Percentiles rank a stretch among this genome's conserved stretches.
These are phyloP conservation scores for Dothidotthia symphoricarpi DNA, from an alignment of 2,329 filamentous ascomycete species.

Conservation along the genomic window DNA sequence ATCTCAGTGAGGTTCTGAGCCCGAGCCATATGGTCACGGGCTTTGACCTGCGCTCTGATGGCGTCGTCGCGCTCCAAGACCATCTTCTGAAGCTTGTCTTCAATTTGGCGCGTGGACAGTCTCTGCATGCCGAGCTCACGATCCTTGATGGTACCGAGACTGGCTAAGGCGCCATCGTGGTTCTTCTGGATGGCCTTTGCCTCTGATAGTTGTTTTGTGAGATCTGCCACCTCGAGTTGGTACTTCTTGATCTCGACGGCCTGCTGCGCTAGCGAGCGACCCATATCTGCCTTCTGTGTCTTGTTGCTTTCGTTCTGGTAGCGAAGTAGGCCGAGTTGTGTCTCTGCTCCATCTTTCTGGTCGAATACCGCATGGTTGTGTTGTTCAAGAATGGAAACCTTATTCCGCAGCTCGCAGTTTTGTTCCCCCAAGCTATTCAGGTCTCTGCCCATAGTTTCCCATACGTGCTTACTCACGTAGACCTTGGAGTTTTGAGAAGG, in stretches of 20 bases:
- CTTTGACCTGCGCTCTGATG: neutral
- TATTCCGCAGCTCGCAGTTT: constrained; percentile 6
- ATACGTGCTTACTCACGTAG: constrained; percentile 8
- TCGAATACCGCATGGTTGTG: neutral
- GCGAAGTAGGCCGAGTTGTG: constrained; percentile 12
- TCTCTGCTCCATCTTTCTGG: constrained; percentile 1
- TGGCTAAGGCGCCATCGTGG: neutral
- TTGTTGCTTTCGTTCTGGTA: constrained; percentile 20
- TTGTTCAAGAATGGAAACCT: constrained; percentile 1
- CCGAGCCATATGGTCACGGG: constrained; percentile 1
- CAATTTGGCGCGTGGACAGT: too few species aligned
- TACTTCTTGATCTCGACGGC: constrained; percentile 16
- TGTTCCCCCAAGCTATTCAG: constrained; percentile 3
- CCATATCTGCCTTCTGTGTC: constrained; percentile 19
- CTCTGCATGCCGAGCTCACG: neutral
- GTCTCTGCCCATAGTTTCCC: constrained; percentile 3
- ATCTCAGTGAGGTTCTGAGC: constrained; percentile 10
- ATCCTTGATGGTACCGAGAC: neutral
- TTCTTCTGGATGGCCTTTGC: neutral
- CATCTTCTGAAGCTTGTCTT: neutral
- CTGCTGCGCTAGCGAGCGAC: constrained; percentile 14
- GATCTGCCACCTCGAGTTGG: constrained; percentile 11
- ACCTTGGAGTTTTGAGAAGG: neutral
- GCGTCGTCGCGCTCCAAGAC: constrained; percentile 6
- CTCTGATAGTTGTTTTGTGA: constrained; percentile 3